These are phyloP conservation scores for Linanthus parryae DNA, from an alignment of 148 eudicot genomes.

Conservation along the genomic window DNA sequence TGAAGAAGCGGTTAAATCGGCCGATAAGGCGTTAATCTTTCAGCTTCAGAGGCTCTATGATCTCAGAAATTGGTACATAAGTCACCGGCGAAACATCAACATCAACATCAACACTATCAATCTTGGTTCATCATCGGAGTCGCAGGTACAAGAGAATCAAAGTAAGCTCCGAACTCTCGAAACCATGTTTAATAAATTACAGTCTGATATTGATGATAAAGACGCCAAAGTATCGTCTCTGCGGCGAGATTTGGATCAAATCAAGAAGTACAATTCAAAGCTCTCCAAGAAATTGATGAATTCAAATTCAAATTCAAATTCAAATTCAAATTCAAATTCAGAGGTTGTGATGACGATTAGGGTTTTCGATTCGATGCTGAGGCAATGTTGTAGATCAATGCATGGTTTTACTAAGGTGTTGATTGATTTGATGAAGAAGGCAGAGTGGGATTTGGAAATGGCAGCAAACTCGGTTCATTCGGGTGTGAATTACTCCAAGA, in stretches of 20 bases:
- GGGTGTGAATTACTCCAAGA: conserved; percentile 46
- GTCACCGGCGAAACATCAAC: conserved; percentile 30
- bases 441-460: conserved; percentile 84
- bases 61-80: conserved; percentile 45
- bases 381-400: conserved; percentile 42
- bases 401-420: conserved; percentile 64
- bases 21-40: conserved; percentile 59
- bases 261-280: conserved; percentile 31
- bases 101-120: conserved; percentile 33
- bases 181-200: conserved; percentile 67
- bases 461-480: conserved; percentile 59
- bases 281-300: conserved; percentile 30
- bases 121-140: conserved; percentile 68
- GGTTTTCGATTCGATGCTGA: conserved; percentile 66
- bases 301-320: conserved; percentile 14
- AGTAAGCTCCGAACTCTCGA: conserved; percentile 81
- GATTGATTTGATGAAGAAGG: conserved; percentile 72
- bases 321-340: conserved; percentile 8
- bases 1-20: conserved; percentile 37
- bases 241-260: conserved; percentile 40
- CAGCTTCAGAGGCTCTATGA: conserved; percentile 67
- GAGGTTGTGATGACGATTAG: conserved; percentile 54
- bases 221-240: conserved; percentile 49
- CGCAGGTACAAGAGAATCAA: conserved; percentile 95
- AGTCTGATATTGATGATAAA: conserved; percentile 68